Percentiles rank a stretch among this genome's conserved stretches.
phyloP scores from a whole-genome alignment of 73 alveolate genomes.

The Paramecium sexaurelia region DNA sequence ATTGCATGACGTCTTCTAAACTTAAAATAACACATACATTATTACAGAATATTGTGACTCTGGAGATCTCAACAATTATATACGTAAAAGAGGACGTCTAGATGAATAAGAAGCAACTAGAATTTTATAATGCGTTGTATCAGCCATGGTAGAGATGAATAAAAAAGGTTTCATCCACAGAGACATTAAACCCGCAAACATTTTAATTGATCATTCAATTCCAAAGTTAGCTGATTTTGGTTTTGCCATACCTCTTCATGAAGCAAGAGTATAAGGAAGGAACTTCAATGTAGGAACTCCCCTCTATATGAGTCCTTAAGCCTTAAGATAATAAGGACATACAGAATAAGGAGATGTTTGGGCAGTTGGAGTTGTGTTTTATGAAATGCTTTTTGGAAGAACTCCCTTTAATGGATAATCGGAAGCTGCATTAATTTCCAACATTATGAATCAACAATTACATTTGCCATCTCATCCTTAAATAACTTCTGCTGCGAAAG shows the following conservation, averaged over 20 bases:
- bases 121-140: slow-evolving; percentile 37
- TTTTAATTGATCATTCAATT: slow-evolving; percentile 29
- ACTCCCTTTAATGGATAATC: slow-evolving; percentile 82
- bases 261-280: slow-evolving; percentile 41
- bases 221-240: slow-evolving; percentile 70
- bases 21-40: slow-evolving; percentile 62
- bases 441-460: slow-evolving; percentile 1
- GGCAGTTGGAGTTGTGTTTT: slow-evolving; percentile 88
- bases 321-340: slow-evolving; percentile 80
- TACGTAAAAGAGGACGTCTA: slow-evolving; percentile 50
- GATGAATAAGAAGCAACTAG: slow-evolving; percentile 53
- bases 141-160: slow-evolving; percentile 31
- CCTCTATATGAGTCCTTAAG: slow-evolving; percentile 84
- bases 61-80: slow-evolving; percentile 58
- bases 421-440: slow-evolving; percentile 35
- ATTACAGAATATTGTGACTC: slow-evolving; percentile 70
- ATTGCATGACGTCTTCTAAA: slow-evolving; percentile 57
- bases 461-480: slow-evolving; percentile 47
- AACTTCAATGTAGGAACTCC: slow-evolving; percentile 88
- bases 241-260: slow-evolving; percentile 51
- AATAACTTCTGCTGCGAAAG: slow-evolving; percentile 48
- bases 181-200: slow-evolving; percentile 65
- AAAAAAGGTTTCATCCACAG: slow-evolving; percentile 60
- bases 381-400: slow-evolving; percentile 83
- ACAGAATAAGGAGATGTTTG: slow-evolving; percentile 86